phyloP scores from a whole-genome alignment of 1,284 basidiomycete species.

The Ganoderma lingzhi region DNA sequence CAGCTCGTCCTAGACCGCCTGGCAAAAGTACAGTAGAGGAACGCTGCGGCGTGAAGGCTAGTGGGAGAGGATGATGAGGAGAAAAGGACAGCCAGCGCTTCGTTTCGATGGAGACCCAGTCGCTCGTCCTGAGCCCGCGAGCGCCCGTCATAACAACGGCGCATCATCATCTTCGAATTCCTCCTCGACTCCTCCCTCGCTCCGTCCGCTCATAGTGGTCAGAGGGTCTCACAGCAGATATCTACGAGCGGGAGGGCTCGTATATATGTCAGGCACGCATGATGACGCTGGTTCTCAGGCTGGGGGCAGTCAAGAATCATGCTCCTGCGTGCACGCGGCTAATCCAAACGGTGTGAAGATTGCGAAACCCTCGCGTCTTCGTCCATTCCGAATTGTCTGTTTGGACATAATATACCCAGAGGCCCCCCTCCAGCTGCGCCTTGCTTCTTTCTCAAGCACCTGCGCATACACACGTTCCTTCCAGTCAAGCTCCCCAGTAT shows the following conservation, averaged over 20 bases:
- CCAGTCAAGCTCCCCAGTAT: not conserved
- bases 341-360: constrained; percentile 18
- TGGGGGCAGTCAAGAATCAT: not conserved
- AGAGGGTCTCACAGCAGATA: not conserved
- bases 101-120: constrained; percentile 31
- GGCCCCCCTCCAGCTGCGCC: constrained; percentile 3
- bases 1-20: constrained; percentile 32
- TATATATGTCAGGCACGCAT: not conserved
- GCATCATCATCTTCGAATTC: not conserved
- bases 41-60: constrained; percentile 7
- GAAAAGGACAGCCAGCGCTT: constrained; percentile 4
- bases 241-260: not conserved
- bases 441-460: constrained; percentile 13
- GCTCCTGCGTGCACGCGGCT: not conserved
- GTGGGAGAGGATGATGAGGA: constrained; percentile 1
- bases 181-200: not conserved
- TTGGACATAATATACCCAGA: constrained; percentile 17
- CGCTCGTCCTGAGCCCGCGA: not conserved
- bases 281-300: not conserved
- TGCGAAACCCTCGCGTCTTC: constrained; percentile 25
- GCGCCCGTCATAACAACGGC: not conserved
- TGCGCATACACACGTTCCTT: not conserved
- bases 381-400: constrained; percentile 29
- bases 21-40: constrained; percentile 10
- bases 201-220: not conserved